Evolutionary conservation across 1,284 basidiomycete species (phyloP), one percentile per base, ranked within the genome.

Genomic region (Tilletia setariae): DNA sequence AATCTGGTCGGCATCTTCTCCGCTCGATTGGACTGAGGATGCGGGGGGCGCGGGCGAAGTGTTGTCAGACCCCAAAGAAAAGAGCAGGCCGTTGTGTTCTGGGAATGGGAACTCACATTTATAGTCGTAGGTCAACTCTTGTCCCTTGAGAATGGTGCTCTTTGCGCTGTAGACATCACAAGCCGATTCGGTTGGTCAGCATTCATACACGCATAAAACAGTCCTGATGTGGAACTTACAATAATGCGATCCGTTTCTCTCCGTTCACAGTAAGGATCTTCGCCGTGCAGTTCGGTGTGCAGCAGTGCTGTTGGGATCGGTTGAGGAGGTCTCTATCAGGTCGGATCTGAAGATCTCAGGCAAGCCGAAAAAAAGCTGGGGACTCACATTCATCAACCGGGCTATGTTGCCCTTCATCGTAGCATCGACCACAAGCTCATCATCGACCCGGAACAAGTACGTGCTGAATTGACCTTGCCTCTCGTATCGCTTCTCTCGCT

Each of bases 191-290:
- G 13, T 23, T 30, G 13, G n/a, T 66, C 15, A 25, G 40, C 6
- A 23, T 7, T 2, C 23, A 1, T 9, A n/a, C 28, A 25, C 15
- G 53, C 21, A 23, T 59, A 30, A 23, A 59, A 59, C 1, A n/a
- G n/a, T n/a, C n/a, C 21, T 25, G 21, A 8, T 30, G 32, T 8
- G 40, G 25, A 2, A 71, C 72, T 56, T 49, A 73, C 72, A 75
- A 99, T 67, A 99, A 95, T 80, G 98, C 96, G 80, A 99, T 98
- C 86, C 97, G 93, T 86, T 97, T 97, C 85, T 95, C 92, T 43
- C 94, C 92, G 79, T 91, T 95, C 84, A 99, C 94, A 68, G 93
- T 97, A 80, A 98, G 94, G 83, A 99, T 98, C 86, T 95, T 96
- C 56, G 95, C 95, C 19, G 90, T 96, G 80, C 94, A 97, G 78